Base-by-base conservation (phyloP, 495 filamentous ascomycete genomes). In the Choiromyces venosus region DNA sequence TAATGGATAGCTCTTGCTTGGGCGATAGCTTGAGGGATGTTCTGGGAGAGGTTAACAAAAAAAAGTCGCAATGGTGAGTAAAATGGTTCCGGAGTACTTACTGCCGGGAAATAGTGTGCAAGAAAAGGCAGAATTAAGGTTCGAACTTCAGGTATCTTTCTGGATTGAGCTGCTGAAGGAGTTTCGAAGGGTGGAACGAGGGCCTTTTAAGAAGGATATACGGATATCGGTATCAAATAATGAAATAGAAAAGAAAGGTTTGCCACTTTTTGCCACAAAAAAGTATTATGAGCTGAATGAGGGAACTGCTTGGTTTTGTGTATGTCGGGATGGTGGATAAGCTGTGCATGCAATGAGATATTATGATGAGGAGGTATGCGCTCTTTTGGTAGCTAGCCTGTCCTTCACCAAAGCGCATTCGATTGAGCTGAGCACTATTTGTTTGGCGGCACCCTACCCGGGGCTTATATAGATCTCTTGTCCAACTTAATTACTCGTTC, bases 401-500 rank as follows among this genome's bases (percentile, higher is more conserved):
- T 61, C 25, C 52, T 61, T 72, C 71, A 77, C 69, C n/a, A 77
- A 67, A 61, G 12, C 7, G 12, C 4, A 3, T 61, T 61, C 52
- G 3, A 14, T 61, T 25, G 52, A 61, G 66, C 66, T 77, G 75
- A 72, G 67, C 69, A 46, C 8, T 65, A 69, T 77, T 64, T 56
- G 71, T 67, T 77, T 29, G 66, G 76, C 74, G 75, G 75, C 75
- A 77, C 75, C 66, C 33, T 65, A 73, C 69, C 69, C 68, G 69
- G 75, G 75, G 74, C 75, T 77, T 77, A 77, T 77, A 77, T 77
- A 77, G 74, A 67, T 77, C 12, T 72, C 65, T 77, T 70, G 69
- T 76, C 69, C 70, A 46, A 69, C 66, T 16, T 33, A 67, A 72
- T 76, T 76, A 69, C 66, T 69, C 66, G 25, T 16, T 7, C n/a